phyloP scores from a whole-genome alignment of 371 early-diverging fungal species.

The Mortierella sp. region DNA sequence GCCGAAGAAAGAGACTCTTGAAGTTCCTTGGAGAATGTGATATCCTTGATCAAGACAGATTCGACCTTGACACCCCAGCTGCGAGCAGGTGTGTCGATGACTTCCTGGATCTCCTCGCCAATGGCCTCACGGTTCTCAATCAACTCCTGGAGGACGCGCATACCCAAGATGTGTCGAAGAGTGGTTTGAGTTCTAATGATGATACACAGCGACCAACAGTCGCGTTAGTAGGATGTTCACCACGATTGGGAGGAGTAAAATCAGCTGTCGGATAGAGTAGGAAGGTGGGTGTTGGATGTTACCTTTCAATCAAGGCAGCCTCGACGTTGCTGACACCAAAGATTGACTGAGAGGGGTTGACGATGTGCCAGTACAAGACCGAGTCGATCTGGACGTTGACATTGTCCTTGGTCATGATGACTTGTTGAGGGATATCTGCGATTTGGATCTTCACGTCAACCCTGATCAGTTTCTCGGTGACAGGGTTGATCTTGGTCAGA shows the following conservation, averaged over 20 bases:
- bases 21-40: slow-evolving; percentile 80
- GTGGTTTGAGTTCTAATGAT: slow-evolving; percentile 75
- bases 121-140: slow-evolving; percentile 92
- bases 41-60: slow-evolving; percentile 89
- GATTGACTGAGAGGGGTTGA: slow-evolving; percentile 84
- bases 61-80: slow-evolving; percentile 83
- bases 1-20: slow-evolving; percentile 89
- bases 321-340: slow-evolving; percentile 82
- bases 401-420: slow-evolving; percentile 55
- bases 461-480: slow-evolving; percentile 72
- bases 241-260: too few species aligned
- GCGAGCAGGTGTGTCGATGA: slow-evolving; percentile 75
- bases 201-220: neutral
- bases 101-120: slow-evolving; percentile 83
- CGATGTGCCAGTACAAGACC: slow-evolving; percentile 87
- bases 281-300: too few species aligned
- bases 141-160: slow-evolving; percentile 74
- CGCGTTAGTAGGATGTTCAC: too few species aligned
- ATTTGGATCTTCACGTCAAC: slow-evolving; percentile 61
- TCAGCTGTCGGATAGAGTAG: too few species aligned
- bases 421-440: slow-evolving; percentile 37
- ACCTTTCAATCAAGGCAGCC: slow-evolving; percentile 78
- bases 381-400: slow-evolving; percentile 73
- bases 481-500: slow-evolving; percentile 80
- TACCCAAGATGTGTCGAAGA: slow-evolving; percentile 75